Evolutionary conservation across 192 early-diverging fungal species (phyloP).

Genomic region (Phycomyces blakesleeanus): DNA sequence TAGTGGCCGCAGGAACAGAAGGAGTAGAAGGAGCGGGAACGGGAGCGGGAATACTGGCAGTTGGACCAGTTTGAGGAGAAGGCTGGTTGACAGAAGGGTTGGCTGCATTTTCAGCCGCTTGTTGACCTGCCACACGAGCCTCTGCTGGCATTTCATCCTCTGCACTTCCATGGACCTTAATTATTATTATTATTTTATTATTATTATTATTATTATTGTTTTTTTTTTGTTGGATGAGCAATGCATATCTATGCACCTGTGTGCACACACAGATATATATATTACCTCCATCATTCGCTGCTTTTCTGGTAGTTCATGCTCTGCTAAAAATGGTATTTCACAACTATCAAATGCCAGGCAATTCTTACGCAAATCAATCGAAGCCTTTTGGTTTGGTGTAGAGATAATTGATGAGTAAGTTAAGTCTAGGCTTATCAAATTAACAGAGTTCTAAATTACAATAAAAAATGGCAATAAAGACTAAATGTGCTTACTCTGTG

Average conservation of each 20-base stretch:
- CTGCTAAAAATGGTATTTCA: constrained; percentile 81
- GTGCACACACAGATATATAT: background rate
- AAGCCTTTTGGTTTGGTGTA: too few species aligned
- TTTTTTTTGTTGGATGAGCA: too few species aligned
- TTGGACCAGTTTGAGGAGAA: too few species aligned
- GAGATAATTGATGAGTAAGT: background rate
- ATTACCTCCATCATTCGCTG: constrained; percentile 36
- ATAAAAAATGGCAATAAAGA: background rate
- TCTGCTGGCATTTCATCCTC: constrained; percentile 40
- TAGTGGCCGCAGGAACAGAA: too few species aligned
- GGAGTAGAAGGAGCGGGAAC: too few species aligned
- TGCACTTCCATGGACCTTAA: constrained; percentile 35
- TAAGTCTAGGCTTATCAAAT: too few species aligned
- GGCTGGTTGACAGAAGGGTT: too few species aligned
- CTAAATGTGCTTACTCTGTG: constrained; percentile 45
- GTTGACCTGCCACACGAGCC: constrained; percentile 28
- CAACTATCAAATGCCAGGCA: constrained; percentile 75
- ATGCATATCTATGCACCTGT: too few species aligned
- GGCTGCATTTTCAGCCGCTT: constrained; percentile 26
- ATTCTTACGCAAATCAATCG: constrained; percentile 86
- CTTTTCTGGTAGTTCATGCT: constrained; percentile 86
- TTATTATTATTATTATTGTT: too few species aligned
- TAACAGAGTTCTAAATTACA: background rate
- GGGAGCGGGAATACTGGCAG: too few species aligned
- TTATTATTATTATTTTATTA: too few species aligned